Evolutionary conservation across 1,139 yeast species (phyloP).

Genomic region (Eremothecium sinecaudum): DNA sequence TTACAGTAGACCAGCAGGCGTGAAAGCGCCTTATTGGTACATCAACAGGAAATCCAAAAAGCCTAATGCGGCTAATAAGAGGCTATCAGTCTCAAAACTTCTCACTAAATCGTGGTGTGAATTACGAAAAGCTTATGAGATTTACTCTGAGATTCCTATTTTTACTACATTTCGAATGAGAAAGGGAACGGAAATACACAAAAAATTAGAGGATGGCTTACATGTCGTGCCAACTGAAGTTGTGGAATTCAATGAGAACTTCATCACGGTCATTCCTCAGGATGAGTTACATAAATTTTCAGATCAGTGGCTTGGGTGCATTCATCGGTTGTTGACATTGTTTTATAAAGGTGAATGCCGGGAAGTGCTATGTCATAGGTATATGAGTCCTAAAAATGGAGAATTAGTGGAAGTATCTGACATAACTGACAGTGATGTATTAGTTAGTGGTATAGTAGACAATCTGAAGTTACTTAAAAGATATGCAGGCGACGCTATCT

Average conservation of each 20-base stretch:
- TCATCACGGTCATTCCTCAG: slow-evolving; percentile 19
- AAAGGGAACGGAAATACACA: slow-evolving; percentile 38
- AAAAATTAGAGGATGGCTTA: slow-evolving; percentile 34
- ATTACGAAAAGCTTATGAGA: slow-evolving; percentile 37
- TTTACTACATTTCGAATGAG: slow-evolving; percentile 30
- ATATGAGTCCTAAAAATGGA: slow-evolving; percentile 32
- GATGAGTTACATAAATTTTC: slow-evolving; percentile 27
- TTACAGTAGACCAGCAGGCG: neutral
- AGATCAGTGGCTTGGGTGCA: slow-evolving; percentile 32
- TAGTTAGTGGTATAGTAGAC: slow-evolving; percentile 59
- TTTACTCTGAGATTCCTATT: slow-evolving; percentile 35
- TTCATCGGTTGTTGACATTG: slow-evolving; percentile 34
- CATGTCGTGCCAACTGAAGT: slow-evolving; percentile 33
- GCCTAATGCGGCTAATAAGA: too few relatives aligned
- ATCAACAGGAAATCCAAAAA: too few relatives aligned
- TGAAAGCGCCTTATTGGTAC: slow-evolving; percentile 5
- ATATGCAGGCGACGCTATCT: neutral
- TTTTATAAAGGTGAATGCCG: slow-evolving; percentile 45
- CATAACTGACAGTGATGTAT: slow-evolving; percentile 27
- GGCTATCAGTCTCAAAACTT: slow-evolving; percentile 38
- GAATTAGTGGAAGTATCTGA: slow-evolving; percentile 22
- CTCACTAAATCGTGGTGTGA: slow-evolving; percentile 47
- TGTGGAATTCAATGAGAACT: slow-evolving; percentile 18
- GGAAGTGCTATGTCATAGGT: slow-evolving; percentile 51
- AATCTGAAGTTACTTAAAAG: slow-evolving; percentile 31